Evolutionary conservation across 2,329 filamentous ascomycete species (phyloP).

Genomic region (Leptographium galeiforme): DNA sequence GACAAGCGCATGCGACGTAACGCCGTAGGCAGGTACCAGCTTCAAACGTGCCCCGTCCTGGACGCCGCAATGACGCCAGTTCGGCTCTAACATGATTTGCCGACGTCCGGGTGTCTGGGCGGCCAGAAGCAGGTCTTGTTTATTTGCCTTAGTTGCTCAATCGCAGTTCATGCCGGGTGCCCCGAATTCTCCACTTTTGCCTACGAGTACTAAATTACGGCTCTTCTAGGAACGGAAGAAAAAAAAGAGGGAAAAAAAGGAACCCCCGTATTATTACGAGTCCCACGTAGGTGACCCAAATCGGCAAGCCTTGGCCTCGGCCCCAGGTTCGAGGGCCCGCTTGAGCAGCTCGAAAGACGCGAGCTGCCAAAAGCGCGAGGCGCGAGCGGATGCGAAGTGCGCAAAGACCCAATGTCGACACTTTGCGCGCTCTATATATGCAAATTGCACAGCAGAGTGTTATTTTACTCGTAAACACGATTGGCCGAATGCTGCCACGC

Average conservation of each 20-base stretch:
- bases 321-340: not conserved
- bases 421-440: not conserved
- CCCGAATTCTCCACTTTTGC: constrained; percentile 1
- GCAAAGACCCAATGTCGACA: not conserved
- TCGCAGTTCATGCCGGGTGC: constrained; percentile 1
- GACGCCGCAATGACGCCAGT: not conserved
- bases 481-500: too few species aligned
- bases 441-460: not conserved
- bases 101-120: not conserved
- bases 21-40: not conserved
- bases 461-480: too few species aligned
- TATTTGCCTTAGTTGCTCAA: not conserved
- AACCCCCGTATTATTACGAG: not conserved
- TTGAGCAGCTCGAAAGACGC: constrained; percentile 5
- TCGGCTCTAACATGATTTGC: not conserved
- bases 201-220: not conserved
- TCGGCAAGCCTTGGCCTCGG: not conserved
- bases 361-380: constrained; percentile 10
- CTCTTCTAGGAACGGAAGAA: not conserved
- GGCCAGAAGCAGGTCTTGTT: not conserved
- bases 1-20: not conserved
- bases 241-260: not conserved
- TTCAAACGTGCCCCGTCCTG: not conserved
- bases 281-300: not conserved
- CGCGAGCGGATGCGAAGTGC: constrained; percentile 6